A percentile compares a stretch with the other conserved stretches of the same genome.
Evolutionary conservation across 768 basidiomycete genomes (phyloP).

Genomic region (Ephemerocybe angulata): DNA sequence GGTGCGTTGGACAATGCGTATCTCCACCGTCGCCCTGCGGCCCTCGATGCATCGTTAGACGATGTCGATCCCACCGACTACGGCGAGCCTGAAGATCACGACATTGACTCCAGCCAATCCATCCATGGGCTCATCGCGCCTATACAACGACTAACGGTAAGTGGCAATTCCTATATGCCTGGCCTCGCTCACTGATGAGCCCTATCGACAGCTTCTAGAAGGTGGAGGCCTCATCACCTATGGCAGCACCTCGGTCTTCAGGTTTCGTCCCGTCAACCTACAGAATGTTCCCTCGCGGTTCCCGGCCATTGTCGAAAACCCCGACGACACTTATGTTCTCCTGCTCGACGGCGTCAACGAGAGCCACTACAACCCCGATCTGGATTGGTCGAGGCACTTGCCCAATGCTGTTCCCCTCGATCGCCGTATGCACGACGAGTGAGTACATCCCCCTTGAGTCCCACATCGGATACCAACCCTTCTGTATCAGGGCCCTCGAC

Average conservation of each 20-base stretch:
- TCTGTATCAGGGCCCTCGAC: slow-evolving; percentile 38
- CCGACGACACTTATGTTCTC: slow-evolving; percentile 37
- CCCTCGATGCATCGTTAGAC: slow-evolving; percentile 2
- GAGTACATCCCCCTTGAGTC: slow-evolving; percentile 11
- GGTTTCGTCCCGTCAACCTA: slow-evolving; percentile 29
- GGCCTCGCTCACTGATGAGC: not conserved
- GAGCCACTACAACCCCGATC: slow-evolving; percentile 39
- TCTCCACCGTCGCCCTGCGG: not conserved
- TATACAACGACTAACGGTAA: slow-evolving; percentile 36
- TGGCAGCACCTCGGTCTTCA: slow-evolving; percentile 42
- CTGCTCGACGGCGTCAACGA: slow-evolving; percentile 38
- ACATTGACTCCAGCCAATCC: slow-evolving; percentile 8
- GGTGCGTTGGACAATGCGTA: not conserved
- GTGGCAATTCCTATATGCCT: slow-evolving; percentile 7
- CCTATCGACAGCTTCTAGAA: slow-evolving; percentile 22
- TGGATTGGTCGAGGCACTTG: slow-evolving; percentile 49
- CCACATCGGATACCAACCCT: not conserved
- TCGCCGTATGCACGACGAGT: slow-evolving; percentile 44
- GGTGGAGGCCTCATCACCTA: slow-evolving; percentile 35
- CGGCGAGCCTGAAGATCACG: slow-evolving; percentile 10
- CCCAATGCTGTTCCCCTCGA: slow-evolving; percentile 40
- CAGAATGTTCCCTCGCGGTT: slow-evolving; percentile 30
- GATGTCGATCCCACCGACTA: slow-evolving; percentile 10
- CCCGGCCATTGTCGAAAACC: slow-evolving; percentile 34
- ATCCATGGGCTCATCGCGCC: slow-evolving; percentile 38